Evolutionary conservation across 108 stramenopile genomes (phyloP).

Genomic region (Cyclotella sp.): DNA sequence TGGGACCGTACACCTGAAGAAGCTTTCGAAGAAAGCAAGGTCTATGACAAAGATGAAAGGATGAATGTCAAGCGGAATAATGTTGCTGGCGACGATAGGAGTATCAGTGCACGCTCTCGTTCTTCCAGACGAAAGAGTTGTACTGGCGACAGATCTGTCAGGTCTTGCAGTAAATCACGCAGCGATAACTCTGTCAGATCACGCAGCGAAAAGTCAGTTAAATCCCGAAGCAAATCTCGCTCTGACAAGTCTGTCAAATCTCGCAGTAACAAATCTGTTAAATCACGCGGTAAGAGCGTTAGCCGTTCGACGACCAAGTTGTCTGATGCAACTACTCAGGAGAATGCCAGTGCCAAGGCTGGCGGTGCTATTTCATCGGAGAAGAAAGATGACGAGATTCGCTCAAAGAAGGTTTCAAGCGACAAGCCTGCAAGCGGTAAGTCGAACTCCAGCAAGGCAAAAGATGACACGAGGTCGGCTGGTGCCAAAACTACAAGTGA

Average conservation of each 20-base stretch:
- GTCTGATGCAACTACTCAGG: too few relatives aligned
- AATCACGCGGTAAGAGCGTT: not conserved
- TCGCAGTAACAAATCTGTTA: not conserved
- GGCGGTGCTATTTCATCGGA: too few relatives aligned
- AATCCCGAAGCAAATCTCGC: not conserved
- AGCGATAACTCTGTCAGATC: not conserved
- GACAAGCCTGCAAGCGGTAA: not conserved
- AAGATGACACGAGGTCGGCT: too few relatives aligned
- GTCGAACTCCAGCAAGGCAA: not conserved
- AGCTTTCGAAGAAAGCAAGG: not conserved
- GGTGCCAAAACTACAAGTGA: too few relatives aligned
- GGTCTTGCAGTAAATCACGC: not conserved
- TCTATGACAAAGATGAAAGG: not conserved
- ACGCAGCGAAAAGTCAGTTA: conserved; percentile 3
- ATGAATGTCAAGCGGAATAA: not conserved
- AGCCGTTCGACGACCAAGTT: not conserved
- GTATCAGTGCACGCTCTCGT: not conserved
- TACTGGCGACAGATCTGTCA: not conserved
- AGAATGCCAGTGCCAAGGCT: too few relatives aligned
- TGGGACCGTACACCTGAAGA: conserved; percentile 18
- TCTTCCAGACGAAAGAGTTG: not conserved
- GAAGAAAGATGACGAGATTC: too few relatives aligned
- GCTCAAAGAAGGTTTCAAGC: not conserved
- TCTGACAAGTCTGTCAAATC: conserved; percentile 5
- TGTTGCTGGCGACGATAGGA: not conserved